Base-by-base conservation (phyloP, 768 basidiomycete species). In the Serendipita vermifera region DNA sequence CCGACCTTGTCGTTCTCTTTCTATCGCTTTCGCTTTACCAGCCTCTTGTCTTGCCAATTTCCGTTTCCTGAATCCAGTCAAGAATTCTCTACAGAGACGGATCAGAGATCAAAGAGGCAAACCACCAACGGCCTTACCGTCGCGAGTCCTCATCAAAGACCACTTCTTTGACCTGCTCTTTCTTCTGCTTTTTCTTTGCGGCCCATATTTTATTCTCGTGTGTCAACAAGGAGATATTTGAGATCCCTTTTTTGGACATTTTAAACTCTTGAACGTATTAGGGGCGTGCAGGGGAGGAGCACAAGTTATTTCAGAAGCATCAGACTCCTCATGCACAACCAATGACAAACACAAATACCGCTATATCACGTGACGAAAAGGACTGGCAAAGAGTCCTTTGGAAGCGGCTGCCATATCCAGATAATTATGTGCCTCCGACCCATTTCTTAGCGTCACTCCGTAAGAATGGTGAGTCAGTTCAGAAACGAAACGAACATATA, bases 21-120 rank as follows among this genome's bases (percentile, higher is more conserved):
- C 81, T 59, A 77, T 70, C 11, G 88, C 87, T 67, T 78, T 84
- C 61, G 80, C 76, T 62, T 79, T 80, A 39, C 82, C 77, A 48
- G 78, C 83, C 62, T 93, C 87, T 60, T 81, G 77, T 67, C 85
- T 88, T 58, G 81, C 83, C 53, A 90, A 70, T 69, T 94, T 96
- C 62, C 92, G 81, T 70, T 93, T 93, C 67, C 86, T 85, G 67
- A 96, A 96, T 26, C 92, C 92, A 15, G 90, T 93, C 65, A 96
- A 71, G 69, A 86, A 96, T 58, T 93, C 85, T 65, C 91, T 93
- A 63, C 32, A 39, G 32, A 24, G 33, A 26, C n/a, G 33, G 11
- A 36, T 43, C 22, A 24, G 13, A 11, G 55, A 38, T 59, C 39
- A 31, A 38, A 15, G 26, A 56, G 9, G 13, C 15, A 5, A 13